These are phyloP conservation scores for Cyberlindnera lachancei DNA, from an alignment of 805 yeast species.

Conservation along the genomic window DNA sequence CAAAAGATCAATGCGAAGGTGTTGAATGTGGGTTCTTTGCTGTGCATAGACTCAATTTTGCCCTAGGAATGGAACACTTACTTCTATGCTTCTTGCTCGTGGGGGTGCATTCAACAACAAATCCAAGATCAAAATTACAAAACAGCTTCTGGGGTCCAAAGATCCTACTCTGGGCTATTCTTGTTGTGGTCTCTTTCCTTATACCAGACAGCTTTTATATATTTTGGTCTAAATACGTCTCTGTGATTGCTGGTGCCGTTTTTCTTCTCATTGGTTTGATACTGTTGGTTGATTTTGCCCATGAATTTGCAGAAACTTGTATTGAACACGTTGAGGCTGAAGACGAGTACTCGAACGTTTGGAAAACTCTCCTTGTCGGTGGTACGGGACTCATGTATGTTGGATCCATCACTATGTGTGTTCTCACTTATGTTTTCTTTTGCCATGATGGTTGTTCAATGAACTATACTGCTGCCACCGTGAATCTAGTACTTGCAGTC, in stretches of 20 bases:
- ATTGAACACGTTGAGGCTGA: constrained; percentile 84
- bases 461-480: constrained; percentile 80
- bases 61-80: constrained; percentile 75
- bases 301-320: constrained; percentile 97
- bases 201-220: constrained; percentile 85
- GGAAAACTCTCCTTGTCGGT: constrained; percentile 77
- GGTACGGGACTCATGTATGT: constrained; percentile 85
- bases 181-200: constrained; percentile 58
- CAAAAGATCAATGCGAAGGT: constrained; percentile 71
- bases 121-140: constrained; percentile 76
- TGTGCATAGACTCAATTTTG: constrained; percentile 87
- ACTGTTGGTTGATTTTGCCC: constrained; percentile 91
- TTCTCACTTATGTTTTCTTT: constrained; percentile 76
- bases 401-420: constrained; percentile 63
- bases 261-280: constrained; percentile 88
- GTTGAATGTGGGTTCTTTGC: constrained; percentile 88
- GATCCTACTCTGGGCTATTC: constrained; percentile 46
- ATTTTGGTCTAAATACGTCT: constrained; percentile 85
- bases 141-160: constrained; percentile 90
- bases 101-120: constrained; percentile 69
- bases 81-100: constrained; percentile 57
- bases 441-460: constrained; percentile 76
- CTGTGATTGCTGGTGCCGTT: constrained; percentile 74
- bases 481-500: constrained; percentile 62
- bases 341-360: constrained; percentile 47